Conservation (phyloP, 331 rosid species). For the Malus hybrid region DNA sequence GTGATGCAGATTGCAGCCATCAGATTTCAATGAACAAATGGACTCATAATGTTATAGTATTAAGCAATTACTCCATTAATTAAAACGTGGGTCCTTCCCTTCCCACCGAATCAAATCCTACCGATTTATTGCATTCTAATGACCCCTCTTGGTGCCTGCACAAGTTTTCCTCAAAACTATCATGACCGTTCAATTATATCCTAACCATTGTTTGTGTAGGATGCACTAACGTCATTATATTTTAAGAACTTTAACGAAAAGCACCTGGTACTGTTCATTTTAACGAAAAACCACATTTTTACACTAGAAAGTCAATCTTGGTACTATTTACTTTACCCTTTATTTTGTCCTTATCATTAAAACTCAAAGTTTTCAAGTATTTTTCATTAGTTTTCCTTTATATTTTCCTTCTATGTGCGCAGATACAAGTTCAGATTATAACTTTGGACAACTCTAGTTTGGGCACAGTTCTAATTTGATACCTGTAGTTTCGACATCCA, state of each 20-base stretch:
- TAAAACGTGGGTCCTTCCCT: constrained; percentile 11
- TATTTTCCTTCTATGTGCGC: background rate
- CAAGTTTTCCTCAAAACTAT: background rate
- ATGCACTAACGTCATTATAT: background rate
- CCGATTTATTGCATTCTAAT: background rate
- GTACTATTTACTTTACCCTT: too few relatives aligned
- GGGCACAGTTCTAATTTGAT: background rate
- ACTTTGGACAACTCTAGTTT: background rate
- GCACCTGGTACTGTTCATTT: too few relatives aligned
- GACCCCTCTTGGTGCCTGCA: background rate
- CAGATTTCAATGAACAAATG: background rate
- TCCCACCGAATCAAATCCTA: background rate
- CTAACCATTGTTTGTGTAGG: background rate
- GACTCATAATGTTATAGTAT: background rate
- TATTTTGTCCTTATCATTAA: too few relatives aligned
- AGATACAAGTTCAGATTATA: background rate
- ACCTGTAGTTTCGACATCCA: background rate
- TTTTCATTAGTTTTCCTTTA: too few relatives aligned
- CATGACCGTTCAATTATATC: background rate
- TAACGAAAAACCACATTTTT: too few relatives aligned
- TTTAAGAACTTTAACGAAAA: too few relatives aligned
- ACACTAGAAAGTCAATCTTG: too few relatives aligned
- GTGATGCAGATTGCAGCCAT: too few relatives aligned
- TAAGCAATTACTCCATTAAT: background rate
- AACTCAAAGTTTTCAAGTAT: too few relatives aligned